These are phyloP conservation scores for Boletus rubroflammeus DNA, from an alignment of 768 basidiomycete genomes.

Conservation along the genomic window DNA sequence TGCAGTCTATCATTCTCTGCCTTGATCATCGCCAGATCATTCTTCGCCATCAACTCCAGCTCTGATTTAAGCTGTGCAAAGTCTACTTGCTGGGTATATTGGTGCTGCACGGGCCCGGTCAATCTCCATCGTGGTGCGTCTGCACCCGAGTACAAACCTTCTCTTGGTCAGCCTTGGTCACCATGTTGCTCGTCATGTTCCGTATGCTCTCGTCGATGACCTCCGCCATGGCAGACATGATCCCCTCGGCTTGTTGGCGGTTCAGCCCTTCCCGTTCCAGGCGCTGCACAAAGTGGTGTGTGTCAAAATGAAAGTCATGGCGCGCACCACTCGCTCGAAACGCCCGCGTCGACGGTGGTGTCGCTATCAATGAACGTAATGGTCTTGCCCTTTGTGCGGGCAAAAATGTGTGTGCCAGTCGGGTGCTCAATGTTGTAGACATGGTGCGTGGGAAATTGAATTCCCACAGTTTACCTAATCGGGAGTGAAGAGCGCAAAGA, in stretches of 20 bases:
- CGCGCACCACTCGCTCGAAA: constrained; percentile 31
- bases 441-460: constrained; percentile 23
- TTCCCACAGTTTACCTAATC: background rate
- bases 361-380: constrained; percentile 1
- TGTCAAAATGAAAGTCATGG: constrained; percentile 84
- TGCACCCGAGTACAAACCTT: constrained; percentile 55
- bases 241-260: constrained; percentile 89
- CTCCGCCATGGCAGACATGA: constrained; percentile 95
- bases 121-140: background rate
- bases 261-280: constrained; percentile 87
- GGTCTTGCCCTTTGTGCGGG: background rate
- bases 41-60: constrained; percentile 94
- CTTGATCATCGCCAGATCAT: constrained; percentile 92
- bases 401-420: constrained; percentile 2
- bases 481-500: background rate
- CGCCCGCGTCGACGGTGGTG: constrained; percentile 3
- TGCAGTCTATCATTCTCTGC: constrained; percentile 94
- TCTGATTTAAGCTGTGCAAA: constrained; percentile 96
- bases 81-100: constrained; percentile 94
- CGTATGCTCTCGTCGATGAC: constrained; percentile 96
- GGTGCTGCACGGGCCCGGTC: constrained; percentile 49
- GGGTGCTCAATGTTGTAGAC: constrained; percentile 5
- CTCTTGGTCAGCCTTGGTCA: constrained; percentile 93
- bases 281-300: constrained; percentile 90
- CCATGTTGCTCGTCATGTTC: constrained; percentile 95